These are phyloP conservation scores for Ceratobasidium sp. DNA, from an alignment of 1,284 basidiomycete species.

Conservation along the genomic window DNA sequence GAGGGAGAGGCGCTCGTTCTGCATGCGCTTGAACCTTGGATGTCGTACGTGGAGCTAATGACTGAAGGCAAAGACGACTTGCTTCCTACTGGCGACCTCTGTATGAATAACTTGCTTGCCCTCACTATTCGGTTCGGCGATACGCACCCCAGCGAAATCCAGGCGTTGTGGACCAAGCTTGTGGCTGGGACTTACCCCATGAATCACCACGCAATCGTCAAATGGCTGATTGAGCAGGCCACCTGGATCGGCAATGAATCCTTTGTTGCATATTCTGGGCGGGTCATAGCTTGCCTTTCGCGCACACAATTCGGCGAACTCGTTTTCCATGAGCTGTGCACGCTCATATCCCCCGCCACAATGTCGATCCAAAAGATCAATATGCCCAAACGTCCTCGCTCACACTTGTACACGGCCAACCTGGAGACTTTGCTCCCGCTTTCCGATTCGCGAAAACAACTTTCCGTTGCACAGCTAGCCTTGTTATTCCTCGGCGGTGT, in stretches of 20 bases:
- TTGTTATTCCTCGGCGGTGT: slow-evolving; percentile 89
- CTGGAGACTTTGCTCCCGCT: slow-evolving; percentile 44
- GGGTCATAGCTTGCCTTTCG: slow-evolving; percentile 87
- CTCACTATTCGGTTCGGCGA: slow-evolving; percentile 85
- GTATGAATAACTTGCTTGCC: slow-evolving; percentile 87
- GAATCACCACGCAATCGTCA: slow-evolving; percentile 84
- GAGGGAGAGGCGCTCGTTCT: slow-evolving; percentile 69
- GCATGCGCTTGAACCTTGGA: slow-evolving; percentile 85
- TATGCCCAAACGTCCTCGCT: slow-evolving; percentile 58
- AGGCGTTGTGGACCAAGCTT: slow-evolving; percentile 83
- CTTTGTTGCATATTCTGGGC: slow-evolving; percentile 84
- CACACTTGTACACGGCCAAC: slow-evolving; percentile 46
- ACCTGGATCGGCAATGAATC: slow-evolving; percentile 83
- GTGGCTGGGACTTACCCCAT: slow-evolving; percentile 76
- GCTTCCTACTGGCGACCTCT: slow-evolving; percentile 72
- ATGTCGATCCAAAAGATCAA: slow-evolving; percentile 44
- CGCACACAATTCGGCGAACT: slow-evolving; percentile 80
- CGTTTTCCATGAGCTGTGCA: slow-evolving; percentile 87
- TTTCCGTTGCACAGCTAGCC: slow-evolving; percentile 87
- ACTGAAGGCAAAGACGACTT: slow-evolving; percentile 69
- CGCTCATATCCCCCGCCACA: slow-evolving; percentile 75
- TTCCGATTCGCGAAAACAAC: slow-evolving; percentile 55
- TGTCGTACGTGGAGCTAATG: slow-evolving; percentile 79
- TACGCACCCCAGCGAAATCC: slow-evolving; percentile 84
- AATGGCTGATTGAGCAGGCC: slow-evolving; percentile 90